A percentile compares a stretch with the other conserved stretches of the same genome.
These are phyloP conservation scores for Ustilago trichophora DNA, from an alignment of 1,284 basidiomycete species.

Conservation along the genomic window DNA sequence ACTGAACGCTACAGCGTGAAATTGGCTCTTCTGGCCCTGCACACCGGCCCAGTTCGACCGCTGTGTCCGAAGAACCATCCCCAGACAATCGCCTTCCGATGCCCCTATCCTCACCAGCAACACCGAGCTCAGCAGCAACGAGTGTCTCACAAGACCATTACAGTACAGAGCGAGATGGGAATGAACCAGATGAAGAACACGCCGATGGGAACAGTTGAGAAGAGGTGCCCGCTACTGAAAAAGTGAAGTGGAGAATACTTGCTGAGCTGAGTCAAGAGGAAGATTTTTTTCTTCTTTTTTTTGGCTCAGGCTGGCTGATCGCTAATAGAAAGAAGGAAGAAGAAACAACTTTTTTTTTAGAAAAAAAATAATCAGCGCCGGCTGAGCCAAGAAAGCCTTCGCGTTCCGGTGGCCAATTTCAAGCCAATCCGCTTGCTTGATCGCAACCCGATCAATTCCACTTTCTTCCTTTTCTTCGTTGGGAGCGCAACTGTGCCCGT, in stretches of 20 bases:
- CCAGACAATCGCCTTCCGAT: too few relatives aligned
- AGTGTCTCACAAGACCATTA: too few relatives aligned
- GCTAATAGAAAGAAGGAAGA: too few relatives aligned
- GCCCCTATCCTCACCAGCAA: too few relatives aligned
- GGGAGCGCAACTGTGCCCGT: not conserved
- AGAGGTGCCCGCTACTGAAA: too few relatives aligned
- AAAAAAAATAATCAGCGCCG: too few relatives aligned
- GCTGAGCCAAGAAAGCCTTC: too few relatives aligned
- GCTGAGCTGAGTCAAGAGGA: slow-evolving; percentile 31
- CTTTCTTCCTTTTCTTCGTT: slow-evolving; percentile 9
- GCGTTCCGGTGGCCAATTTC: not conserved
- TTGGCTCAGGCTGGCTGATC: not conserved
- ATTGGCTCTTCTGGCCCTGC: not conserved
- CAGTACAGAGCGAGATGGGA: too few relatives aligned
- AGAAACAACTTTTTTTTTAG: too few relatives aligned
- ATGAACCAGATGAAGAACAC: slow-evolving; percentile 1
- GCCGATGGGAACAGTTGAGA: not conserved
- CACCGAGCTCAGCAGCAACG: too few relatives aligned
- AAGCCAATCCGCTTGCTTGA: slow-evolving; percentile 10
- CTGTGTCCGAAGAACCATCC: slow-evolving; percentile 4
- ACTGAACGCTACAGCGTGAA: too few relatives aligned
- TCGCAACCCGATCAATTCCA: slow-evolving; percentile 18
- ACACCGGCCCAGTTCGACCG: slow-evolving; percentile 10
- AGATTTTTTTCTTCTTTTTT: not conserved
- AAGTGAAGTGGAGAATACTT: too few relatives aligned